Base-by-base conservation (phyloP, 1,284 basidiomycete genomes). In the Mycena sp. region DNA sequence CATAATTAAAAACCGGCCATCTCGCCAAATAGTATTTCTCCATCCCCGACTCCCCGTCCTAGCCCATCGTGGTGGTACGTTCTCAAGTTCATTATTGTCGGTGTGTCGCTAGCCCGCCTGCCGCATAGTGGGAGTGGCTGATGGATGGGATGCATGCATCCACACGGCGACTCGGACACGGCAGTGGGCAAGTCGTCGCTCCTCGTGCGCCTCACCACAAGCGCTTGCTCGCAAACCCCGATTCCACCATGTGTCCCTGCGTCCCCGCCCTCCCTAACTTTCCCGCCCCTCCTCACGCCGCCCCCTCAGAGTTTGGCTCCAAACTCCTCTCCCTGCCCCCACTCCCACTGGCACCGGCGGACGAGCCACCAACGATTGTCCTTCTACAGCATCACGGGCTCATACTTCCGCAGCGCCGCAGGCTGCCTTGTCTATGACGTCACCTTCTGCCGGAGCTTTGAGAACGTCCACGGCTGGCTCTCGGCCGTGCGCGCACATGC, bases 371-470 rank as follows among this genome's bases (percentile, higher is more conserved):
- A n/a, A 94, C 93, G 76, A 85, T 91, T 40, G 85, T 94, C 51
- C 94, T 94, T 74, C 81, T 94, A 41, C 93, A 94, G 93, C 71
- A 94, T 91, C 3, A 91, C 91, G 61, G 92, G 92, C 16, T 92
- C 92, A 73, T 90, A 89, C 28, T 94, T 94, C 75, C 83, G 91
- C 51, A 89, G 90, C n/a, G 93, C 94, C 73, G 93, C 92, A 21
- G 85, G 92, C 61, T 92, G 95, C 21, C 81, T 95, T 19, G 92
- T 94, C n/a, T 95, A 94, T 79, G 91, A 93, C 75, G 90, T 94
- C 50, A 92, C 93, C 56, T 88, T 86, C 55, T 85, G 90, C n/a
- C 63, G 69, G 91, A 91, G 87, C 69, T 95, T 94, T 72, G 72
- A 78, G 16, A 87, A 90, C 70, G 82, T 86, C 6, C 84, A 84